A percentile compares a stretch with the other conserved stretches of the same genome.
Conservation (phyloP, 768 basidiomycete genomes). For the Lactifluus subvellereus region DNA sequence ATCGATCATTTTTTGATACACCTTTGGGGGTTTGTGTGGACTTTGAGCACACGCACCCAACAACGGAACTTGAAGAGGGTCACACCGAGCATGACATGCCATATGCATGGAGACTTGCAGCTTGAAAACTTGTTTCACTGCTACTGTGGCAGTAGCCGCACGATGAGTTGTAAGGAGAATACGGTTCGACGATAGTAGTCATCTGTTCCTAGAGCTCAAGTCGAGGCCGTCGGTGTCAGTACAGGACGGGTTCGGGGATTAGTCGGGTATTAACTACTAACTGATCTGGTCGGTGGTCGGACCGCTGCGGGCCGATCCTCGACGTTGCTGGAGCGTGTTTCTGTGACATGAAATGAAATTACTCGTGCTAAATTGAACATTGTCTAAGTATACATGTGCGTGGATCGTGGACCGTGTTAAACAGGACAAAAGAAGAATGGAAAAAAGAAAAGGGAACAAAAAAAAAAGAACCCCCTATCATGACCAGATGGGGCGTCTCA, state of each 20-base stretch:
- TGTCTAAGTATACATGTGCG: slow-evolving; percentile 19
- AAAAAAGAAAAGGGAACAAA: too few relatives aligned
- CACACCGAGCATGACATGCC: slow-evolving; percentile 23
- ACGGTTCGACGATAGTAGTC: not conserved
- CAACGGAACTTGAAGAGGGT: not conserved
- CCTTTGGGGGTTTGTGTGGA: slow-evolving; percentile 35
- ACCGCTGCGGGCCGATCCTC: not conserved
- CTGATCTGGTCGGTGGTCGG: slow-evolving; percentile 1
- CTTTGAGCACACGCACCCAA: not conserved
- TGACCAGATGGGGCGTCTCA: not conserved
- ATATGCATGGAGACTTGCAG: slow-evolving; percentile 12
- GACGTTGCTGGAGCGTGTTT: slow-evolving; percentile 2
- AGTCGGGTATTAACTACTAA: not conserved
- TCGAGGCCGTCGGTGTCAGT: not conserved
- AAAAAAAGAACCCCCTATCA: slow-evolving; percentile 4
- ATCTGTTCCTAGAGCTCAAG: not conserved
- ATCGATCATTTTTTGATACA: slow-evolving; percentile 79
- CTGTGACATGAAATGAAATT: slow-evolving; percentile 9
- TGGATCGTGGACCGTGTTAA: slow-evolving; percentile 8
- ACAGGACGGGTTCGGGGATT: not conserved
- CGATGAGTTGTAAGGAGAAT: slow-evolving; percentile 1
- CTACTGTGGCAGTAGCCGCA: slow-evolving; percentile 10
- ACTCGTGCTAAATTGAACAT: not conserved
- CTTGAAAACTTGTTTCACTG: not conserved
- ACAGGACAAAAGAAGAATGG: not conserved